Percentiles rank a stretch among this genome's conserved stretches.
Conservation (phyloP, 441 rosid species). For the Cnidoscolus chayamansa region DNA sequence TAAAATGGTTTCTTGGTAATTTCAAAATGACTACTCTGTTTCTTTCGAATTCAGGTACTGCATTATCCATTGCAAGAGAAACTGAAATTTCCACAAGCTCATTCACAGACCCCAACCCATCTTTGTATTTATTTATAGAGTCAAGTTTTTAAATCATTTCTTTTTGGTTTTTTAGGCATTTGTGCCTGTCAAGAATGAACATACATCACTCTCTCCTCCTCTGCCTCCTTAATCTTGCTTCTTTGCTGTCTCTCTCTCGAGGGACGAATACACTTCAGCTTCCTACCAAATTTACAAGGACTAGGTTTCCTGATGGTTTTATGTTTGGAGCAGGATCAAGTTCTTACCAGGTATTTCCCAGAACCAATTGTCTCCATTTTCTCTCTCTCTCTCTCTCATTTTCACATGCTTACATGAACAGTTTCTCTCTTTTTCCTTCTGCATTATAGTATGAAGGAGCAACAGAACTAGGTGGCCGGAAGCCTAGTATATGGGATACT, state of each 20-base stretch:
- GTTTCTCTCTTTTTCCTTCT: not conserved
- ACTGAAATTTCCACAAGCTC: too few species aligned
- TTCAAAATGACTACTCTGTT: too few species aligned
- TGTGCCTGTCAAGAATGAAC: not conserved
- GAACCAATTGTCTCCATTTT: not conserved
- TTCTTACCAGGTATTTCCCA: conserved; percentile 17
- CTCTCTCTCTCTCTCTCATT: not conserved
- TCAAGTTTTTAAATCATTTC: too few species aligned
- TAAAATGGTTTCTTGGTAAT: too few species aligned
- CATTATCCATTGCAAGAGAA: too few species aligned
- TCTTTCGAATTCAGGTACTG: too few species aligned
- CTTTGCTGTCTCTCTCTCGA: not conserved
- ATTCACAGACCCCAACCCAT: too few species aligned
- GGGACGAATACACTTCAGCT: not conserved
- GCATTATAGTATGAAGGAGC: conserved; percentile 35
- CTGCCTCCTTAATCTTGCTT: conserved; percentile 11
- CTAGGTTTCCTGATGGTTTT: conserved; percentile 23
- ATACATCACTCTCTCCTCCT: not conserved
- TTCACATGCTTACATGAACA: not conserved
- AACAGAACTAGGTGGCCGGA: conserved; percentile 20
- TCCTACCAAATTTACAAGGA: not conserved
- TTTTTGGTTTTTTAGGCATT: too few species aligned
- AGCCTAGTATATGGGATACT: conserved; percentile 36
- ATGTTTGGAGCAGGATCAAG: conserved; percentile 22
- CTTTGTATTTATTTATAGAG: too few species aligned